Conservation (phyloP, 1,284 basidiomycete genomes). For the Macrocybe sp. region DNA sequence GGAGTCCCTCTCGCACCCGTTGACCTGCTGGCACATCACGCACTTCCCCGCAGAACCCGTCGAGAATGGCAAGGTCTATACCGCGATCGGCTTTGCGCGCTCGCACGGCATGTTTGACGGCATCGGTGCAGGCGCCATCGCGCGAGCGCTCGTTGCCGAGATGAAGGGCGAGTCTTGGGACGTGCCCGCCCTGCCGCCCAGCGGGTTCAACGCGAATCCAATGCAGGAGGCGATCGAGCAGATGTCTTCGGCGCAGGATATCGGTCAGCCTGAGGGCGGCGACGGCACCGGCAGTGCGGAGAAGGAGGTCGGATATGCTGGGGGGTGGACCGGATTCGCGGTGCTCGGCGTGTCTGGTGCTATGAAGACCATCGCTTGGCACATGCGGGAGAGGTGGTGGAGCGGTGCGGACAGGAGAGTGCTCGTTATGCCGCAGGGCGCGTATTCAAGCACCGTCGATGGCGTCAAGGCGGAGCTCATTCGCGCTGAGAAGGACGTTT, state of each 20-base stretch:
- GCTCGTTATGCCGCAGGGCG: conserved; percentile 24
- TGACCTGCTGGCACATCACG: conserved; percentile 38
- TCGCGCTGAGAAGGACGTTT: conserved; percentile 9
- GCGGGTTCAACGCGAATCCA: conserved; percentile 26
- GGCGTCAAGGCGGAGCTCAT: conserved; percentile 19
- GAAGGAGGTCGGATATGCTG: background rate
- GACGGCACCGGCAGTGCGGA: too few relatives aligned
- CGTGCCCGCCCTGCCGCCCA: conserved; percentile 25
- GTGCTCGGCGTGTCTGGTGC: conserved; percentile 20
- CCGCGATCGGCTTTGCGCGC: conserved; percentile 34
- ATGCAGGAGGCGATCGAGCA: conserved; percentile 17
- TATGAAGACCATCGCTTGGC: conserved; percentile 24
- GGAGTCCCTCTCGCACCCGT: conserved; percentile 26
- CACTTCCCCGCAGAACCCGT: conserved; percentile 25
- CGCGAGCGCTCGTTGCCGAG: conserved; percentile 33
- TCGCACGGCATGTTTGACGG: conserved; percentile 38
- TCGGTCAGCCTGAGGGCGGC: background rate
- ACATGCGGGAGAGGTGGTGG: conserved; percentile 28
- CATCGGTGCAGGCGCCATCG: conserved; percentile 28
- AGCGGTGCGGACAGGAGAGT: conserved; percentile 24
- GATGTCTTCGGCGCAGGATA: conserved; percentile 4
- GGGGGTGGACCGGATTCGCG: conserved; percentile 16
- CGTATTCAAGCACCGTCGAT: conserved; percentile 20
- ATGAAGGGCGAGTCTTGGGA: conserved; percentile 28
- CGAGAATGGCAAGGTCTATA: conserved; percentile 22